phyloP scores from a whole-genome alignment of 1,139 yeast species.

The Starmera stellimalicola region DNA sequence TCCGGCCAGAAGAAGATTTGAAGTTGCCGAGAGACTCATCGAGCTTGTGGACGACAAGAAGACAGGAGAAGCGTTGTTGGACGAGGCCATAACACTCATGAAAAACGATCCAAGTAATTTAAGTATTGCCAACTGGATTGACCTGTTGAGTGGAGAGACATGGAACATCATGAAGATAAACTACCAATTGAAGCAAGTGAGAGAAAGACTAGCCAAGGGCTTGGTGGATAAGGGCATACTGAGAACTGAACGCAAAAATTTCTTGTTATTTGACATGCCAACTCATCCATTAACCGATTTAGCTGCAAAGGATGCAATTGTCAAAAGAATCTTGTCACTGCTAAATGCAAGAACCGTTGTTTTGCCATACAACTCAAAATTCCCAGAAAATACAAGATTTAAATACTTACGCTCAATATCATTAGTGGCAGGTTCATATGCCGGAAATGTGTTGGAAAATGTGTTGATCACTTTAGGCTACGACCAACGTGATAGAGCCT shows the following conservation, averaged over 20 bases:
- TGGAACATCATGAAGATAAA: slow-evolving; percentile 94
- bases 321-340: slow-evolving; percentile 60
- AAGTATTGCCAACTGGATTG: slow-evolving; percentile 89
- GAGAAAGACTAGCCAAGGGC: slow-evolving; percentile 95
- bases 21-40: slow-evolving; percentile 75
- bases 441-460: slow-evolving; percentile 93
- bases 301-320: slow-evolving; percentile 69
- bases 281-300: slow-evolving; percentile 94
- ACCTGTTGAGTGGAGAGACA: slow-evolving; percentile 87
- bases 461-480: slow-evolving; percentile 71
- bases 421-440: slow-evolving; percentile 82
- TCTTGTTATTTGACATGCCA: slow-evolving; percentile 94
- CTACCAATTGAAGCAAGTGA: slow-evolving; percentile 92
- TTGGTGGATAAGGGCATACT: slow-evolving; percentile 95
- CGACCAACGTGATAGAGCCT: slow-evolving; percentile 89
- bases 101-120: slow-evolving; percentile 72
- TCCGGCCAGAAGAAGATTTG: slow-evolving; percentile 86
- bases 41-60: slow-evolving; percentile 80
- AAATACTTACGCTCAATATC: slow-evolving; percentile 71
- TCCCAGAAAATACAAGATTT: slow-evolving; percentile 63
- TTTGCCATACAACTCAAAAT: slow-evolving; percentile 40
- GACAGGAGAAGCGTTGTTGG: slow-evolving; percentile 92
- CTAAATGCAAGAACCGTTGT: slow-evolving; percentile 61
- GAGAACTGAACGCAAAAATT: slow-evolving; percentile 91
- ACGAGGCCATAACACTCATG: slow-evolving; percentile 88